These are phyloP conservation scores for Fragilaria radians DNA, from an alignment of 108 stramenopile species.

Conservation along the genomic window DNA sequence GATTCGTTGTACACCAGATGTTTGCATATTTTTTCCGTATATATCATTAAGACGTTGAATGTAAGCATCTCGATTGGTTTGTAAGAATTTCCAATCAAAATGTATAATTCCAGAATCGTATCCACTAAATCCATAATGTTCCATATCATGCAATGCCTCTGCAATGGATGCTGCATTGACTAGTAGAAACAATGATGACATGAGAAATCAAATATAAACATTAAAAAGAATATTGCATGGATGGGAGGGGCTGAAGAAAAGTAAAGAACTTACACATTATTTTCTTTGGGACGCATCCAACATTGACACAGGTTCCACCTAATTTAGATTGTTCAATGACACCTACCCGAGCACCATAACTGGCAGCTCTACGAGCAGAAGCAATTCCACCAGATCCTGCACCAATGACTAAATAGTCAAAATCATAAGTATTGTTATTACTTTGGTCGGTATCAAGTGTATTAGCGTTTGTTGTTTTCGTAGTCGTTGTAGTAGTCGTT, in stretches of 20 bases:
- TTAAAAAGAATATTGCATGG: too few species aligned
- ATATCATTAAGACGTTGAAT: conserved; percentile 82
- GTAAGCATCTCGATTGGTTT: conserved; percentile 67
- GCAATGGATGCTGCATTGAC: conserved; percentile 60
- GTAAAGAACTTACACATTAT: conserved; percentile 72
- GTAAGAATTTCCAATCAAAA: conserved; percentile 76
- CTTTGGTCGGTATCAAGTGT: not conserved
- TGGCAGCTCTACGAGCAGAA: conserved; percentile 75
- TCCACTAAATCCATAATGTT: conserved; percentile 29
- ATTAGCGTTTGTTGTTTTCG: not conserved
- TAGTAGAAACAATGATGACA: too few species aligned
- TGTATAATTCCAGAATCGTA: conserved; percentile 10
- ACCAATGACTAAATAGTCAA: conserved; percentile 78
- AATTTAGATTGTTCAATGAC: conserved; percentile 67
- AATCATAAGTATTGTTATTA: conserved; percentile 37
- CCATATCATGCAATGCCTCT: conserved; percentile 53
- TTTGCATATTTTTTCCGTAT: conserved; percentile 65
- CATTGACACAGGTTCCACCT: conserved; percentile 98
- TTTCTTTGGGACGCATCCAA: conserved; percentile 99
- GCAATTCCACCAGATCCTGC: conserved; percentile 81
- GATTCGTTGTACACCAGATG: conserved; percentile 40
- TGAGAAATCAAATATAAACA: too few species aligned
- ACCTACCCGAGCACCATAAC: conserved; percentile 77
- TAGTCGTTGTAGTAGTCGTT: not conserved
- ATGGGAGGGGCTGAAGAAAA: too few species aligned